Base-by-base conservation (phyloP, 208 protist species). In the Trypanosoma vivax region DNA sequence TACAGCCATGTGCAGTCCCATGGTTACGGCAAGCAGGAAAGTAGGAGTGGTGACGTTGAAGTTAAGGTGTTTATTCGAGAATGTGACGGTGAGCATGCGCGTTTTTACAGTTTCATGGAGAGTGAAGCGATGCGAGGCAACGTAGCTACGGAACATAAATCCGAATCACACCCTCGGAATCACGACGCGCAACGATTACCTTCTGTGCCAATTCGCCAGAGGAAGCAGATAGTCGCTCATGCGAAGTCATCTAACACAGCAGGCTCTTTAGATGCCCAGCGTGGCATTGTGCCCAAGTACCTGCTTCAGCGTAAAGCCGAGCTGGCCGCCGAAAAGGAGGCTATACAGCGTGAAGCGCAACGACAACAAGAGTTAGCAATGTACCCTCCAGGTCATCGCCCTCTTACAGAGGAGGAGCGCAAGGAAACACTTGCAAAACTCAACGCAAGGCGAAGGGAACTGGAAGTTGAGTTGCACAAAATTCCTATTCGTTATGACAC, bases 401-500 rank as follows among this genome's bases (percentile, higher is more conserved):
- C 76, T 6, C 77, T 93, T 7, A 74, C 71, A 6, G 86, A 88
- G 21, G 76, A 72, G 37, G 86, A 93, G 61, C 81, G 85, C 64
- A 70, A 58, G 9, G 76, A 75, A 29, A 87, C 73, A 30, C 64
- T 93, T 38, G 49, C 28, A 14, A 63, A 59, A 25, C 57, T 93
- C 6, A 76, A 64, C 3, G 63, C 48, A 51, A 54, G 86, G 21
- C 60, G 73, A 41, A 59, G 63, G 33, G 86, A 93, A 65, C 59
- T 93, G 50, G 79, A 93, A 57, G n/a, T n/a, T 31, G 73, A 90
- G 63, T 65, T 93, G 18, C 70, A 70, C 25, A 79, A 82, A 28
- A 85, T 93, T 62, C 86, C 86, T 10, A 76, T 93, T 27, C 82
- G 86, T 18, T 93, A 81, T 46, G 86, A 93, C 56, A 93, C 86